Base-by-base conservation (phyloP, 2,329 filamentous ascomycete genomes). In the Diplodia mutila region DNA sequence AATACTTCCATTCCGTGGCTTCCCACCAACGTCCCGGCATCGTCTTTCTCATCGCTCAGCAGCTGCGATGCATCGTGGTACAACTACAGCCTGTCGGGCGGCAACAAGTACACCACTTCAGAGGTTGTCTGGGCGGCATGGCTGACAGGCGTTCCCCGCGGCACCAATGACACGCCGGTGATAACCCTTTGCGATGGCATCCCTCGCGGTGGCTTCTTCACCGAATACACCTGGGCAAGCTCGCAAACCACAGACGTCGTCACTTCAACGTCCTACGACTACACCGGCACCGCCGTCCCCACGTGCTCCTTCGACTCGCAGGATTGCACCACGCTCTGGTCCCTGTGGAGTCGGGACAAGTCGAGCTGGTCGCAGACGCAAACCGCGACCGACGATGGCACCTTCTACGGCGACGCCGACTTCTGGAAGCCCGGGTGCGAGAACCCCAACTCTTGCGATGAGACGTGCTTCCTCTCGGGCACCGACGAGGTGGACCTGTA, bases 141-240 rank as follows among this genome's bases (percentile, higher is more conserved):
- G 9, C 4, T 4, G 23, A 53, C 48, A 11, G 7, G 48, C 11
- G 27, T 54, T 29, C 27, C 32, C 9, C 29, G n/a, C 9, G 53
- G 29, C 32, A 37, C 0, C 29, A 37, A 37, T 4, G 53, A 57
- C 32, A 37, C 16, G 32, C 53, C 53, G 5, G 32, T 39, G 6
- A 48, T 61, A 5, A 61, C 57, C 1, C 57, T 61, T 8, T 61
- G 57, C n/a, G 57, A 61, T 39, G 37, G 16, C 8, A 61, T 61
- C 23, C 57, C 57, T 4, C 57, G 57, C 23, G 57, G 57, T 16
- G 57, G 57, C 18, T 9, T 11, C 5, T 46, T n/a, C 25, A 8
- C 8, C 5, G 42, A 42, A 9, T 14, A 18, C 4, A 29, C 23
- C 23, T 14, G 8, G 29, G 8, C 4, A 4, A 37, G 29, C 12